Base-by-base conservation (phyloP, 495 filamentous ascomycete species). In the Penicillium simplicissimum region DNA sequence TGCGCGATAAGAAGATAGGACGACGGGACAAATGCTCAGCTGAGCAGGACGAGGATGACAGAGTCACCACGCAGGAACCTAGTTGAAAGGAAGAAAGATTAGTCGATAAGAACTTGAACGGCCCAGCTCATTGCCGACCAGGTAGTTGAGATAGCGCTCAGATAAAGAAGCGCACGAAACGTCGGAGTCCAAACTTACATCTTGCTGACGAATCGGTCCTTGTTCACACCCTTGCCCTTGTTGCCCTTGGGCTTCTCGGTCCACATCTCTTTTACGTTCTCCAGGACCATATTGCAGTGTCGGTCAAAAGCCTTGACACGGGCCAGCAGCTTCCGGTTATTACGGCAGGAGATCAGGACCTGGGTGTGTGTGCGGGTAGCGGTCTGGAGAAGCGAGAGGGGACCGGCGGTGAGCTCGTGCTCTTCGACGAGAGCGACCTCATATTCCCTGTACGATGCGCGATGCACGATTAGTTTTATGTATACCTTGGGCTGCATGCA, bases 211-310 rank as follows among this genome's bases (percentile, higher is more conserved):
- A 97, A 98, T 34, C 96, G 83, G 76, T 98, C 95, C 85, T 97
- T 97, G 79, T 98, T 98, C 38, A 97, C 90, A 35, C 91, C 89
- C 73, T 89, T 86, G 55, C 94, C 92, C 79, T 92, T 93, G 79
- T 90, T 90, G 28, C 92, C 92, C 64, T 90, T 85, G 37, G 95
- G 93, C 57, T 88, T 92, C 80, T 98, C 95, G 6, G 92, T 97
- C 95, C 95, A 98, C 93, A 98, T 98, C 82, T 98, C 95, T 82
- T 98, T 98, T 37, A 94, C 92, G 66, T 96, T 96, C 84, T 97
- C 93, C 36, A 96, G 79, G n/a, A 97, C 90, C 93, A 96, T 96
- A 79, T 96, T 96, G 81, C 91, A 93, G 80, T 98, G 96, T 65
- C 95, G 86, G 76, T 97, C 93, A 74, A 93, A 93, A 11, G 90